A percentile compares a stretch with the other conserved stretches of the same genome.
Evolutionary conservation across 2,329 filamentous ascomycete species (phyloP).

Genomic region (Camptophora hylomeconis): DNA sequence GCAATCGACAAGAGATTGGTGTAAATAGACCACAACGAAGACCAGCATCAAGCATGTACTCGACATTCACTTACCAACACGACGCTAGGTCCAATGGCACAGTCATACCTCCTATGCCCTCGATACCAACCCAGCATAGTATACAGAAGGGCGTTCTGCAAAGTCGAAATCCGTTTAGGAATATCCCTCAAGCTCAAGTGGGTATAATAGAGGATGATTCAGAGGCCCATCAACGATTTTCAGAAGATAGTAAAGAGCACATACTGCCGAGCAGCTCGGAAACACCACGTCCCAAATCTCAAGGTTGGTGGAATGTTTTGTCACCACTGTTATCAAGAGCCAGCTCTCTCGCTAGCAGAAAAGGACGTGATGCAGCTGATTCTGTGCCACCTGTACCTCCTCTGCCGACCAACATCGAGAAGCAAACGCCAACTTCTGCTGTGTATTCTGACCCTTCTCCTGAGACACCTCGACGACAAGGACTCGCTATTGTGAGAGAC

Average conservation of each 20-base stretch:
- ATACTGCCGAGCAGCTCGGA: slow-evolving; percentile 17
- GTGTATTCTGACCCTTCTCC: slow-evolving; percentile 23
- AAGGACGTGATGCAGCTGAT: slow-evolving; percentile 13
- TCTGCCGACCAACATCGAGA: slow-evolving; percentile 12
- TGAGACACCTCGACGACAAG: slow-evolving; percentile 19
- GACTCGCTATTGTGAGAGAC: slow-evolving; percentile 12
- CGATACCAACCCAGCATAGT: slow-evolving; percentile 20
- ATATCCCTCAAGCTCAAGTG: neutral
- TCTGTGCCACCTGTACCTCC: slow-evolving; percentile 20
- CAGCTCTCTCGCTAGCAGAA: slow-evolving; percentile 21
- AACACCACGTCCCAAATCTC: slow-evolving; percentile 27
- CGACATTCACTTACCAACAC: slow-evolving; percentile 20
- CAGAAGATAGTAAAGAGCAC: slow-evolving; percentile 20
- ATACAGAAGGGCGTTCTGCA: neutral
- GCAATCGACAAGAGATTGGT: no score
- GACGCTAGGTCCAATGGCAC: slow-evolving; percentile 9
- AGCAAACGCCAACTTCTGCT: slow-evolving; percentile 4
- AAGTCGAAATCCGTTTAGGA: neutral
- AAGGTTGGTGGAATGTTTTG: slow-evolving; percentile 38
- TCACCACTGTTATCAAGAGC: slow-evolving; percentile 31
- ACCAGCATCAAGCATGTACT: slow-evolving; percentile 32
- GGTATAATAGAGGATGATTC: no score
- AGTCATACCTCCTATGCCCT: slow-evolving; percentile 28
- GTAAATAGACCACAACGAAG: no score
- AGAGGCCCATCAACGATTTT: slow-evolving; percentile 7